Evolutionary conservation across 2,329 filamentous ascomycete genomes (phyloP).

Genomic region (Pseudocercospora fijiensis): DNA sequence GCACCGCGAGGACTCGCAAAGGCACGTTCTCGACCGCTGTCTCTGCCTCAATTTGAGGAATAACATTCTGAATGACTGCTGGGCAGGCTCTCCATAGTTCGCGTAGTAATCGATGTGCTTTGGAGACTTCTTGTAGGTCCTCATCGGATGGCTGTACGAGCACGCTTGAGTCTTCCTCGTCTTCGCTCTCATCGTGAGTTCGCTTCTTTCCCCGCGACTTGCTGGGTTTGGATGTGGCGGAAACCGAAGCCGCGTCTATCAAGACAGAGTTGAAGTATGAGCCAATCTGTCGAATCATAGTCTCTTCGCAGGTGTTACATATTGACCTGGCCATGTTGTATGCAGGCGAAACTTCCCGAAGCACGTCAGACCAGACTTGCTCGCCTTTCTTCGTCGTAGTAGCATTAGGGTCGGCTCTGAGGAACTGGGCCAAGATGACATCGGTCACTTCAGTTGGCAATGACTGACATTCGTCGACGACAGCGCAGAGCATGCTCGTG

Average conservation of each 20-base stretch:
- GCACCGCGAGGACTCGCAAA: conserved; percentile 81
- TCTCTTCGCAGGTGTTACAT: conserved; percentile 83
- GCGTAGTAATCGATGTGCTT: conserved; percentile 83
- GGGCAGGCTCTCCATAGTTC: conserved; percentile 94
- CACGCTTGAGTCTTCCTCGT: conserved; percentile 42
- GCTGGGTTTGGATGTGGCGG: conserved; percentile 36
- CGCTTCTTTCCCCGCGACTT: conserved; percentile 52
- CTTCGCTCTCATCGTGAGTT: conserved; percentile 42
- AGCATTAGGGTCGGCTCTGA: conserved; percentile 74
- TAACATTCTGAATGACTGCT: conserved; percentile 83
- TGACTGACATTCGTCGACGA: conserved; percentile 80
- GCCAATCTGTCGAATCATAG: conserved; percentile 91
- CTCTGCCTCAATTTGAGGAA: conserved; percentile 91
- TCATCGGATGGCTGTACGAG: conserved; percentile 65
- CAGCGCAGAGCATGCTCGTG: conserved; percentile 75
- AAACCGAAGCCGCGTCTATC: conserved; percentile 66
- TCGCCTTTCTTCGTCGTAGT: conserved; percentile 49
- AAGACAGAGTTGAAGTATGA: conserved; percentile 98
- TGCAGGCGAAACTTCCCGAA: conserved; percentile 84
- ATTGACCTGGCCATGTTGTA: conserved; percentile 97
- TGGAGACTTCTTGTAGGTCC: conserved; percentile 81
- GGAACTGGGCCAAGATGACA: conserved; percentile 90
- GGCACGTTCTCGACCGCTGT: conserved; percentile 85
- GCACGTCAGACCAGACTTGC: conserved; percentile 27
- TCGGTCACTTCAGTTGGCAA: conserved; percentile 83